Base-by-base conservation (phyloP, 2,329 filamentous ascomycete genomes). In the Monilinia fructigena region DNA sequence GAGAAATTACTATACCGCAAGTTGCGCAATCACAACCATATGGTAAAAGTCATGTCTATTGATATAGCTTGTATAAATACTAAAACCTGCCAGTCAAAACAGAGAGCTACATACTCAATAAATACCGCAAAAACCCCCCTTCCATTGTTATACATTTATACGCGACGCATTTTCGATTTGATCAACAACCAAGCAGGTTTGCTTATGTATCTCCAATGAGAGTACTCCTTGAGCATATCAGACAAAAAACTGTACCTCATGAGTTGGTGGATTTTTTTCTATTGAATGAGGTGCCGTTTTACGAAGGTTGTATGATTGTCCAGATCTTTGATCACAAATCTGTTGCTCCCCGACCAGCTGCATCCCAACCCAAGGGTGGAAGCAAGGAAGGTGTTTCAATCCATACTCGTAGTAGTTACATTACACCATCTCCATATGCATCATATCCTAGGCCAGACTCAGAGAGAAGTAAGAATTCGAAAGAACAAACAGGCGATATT, bases 221-320 rank as follows among this genome's bases (percentile, higher is more conserved):
- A 72, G 79, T 91, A 23, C 84, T 89, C 72, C 82, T 91, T 60
- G 88, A 96, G 71, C 93, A 97, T 77, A 78, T 98, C 55, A 85
- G 85, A 70, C 82, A 81, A 53, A 86, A 89, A 66, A 96, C 92
- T 0, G 82, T 99, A 47, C 95, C 95, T 0, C 93, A 97, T 77
- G 93, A 97, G 72, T 86, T 98, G 76, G 80, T 98, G 14, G 87
- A 90, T 58, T 89, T 94, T 71, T 86, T 99, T 65, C 82, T 83
- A 23, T 14, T 48, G 55, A 58, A 28, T 16, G 86, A 87, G 26
- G 89, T 97, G 18, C 83, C 84, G 12, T 98, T 97, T 76, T 99
- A 98, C 76, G 93, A 98, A 77, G 93, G 91, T 42, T 97, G 94
- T 75, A 84, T 99, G 66, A 98, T 99, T 72, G 93, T 99, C 47